A percentile compares a stretch with the other conserved stretches of the same genome.
These are phyloP conservation scores for Kalmusia sp. DNA, from an alignment of 2,329 filamentous ascomycete genomes.

Conservation along the genomic window DNA sequence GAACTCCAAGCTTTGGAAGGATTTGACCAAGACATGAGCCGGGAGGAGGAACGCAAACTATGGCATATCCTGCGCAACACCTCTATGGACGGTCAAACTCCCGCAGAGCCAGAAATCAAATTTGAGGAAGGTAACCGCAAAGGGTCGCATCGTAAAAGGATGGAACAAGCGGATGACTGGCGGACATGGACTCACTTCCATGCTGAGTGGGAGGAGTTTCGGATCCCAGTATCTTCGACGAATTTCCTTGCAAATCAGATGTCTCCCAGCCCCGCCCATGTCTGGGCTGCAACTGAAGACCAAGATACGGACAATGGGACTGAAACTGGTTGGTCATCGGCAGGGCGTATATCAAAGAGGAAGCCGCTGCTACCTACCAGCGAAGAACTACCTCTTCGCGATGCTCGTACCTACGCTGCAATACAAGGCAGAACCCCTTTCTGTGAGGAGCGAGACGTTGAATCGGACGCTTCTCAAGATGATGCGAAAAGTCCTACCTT, in stretches of 20 bases:
- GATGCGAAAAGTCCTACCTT: slow-evolving; percentile 4
- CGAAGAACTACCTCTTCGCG: slow-evolving; percentile 16
- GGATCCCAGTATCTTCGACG: slow-evolving; percentile 19
- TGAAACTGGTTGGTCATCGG: slow-evolving; percentile 3
- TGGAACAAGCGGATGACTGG: slow-evolving; percentile 55
- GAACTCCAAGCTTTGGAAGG: slow-evolving; percentile 41
- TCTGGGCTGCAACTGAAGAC: not conserved
- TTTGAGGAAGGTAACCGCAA: slow-evolving; percentile 29
- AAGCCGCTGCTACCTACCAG: not conserved
- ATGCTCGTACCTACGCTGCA: slow-evolving; percentile 16
- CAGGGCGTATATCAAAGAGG: not conserved
- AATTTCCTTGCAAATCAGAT: slow-evolving; percentile 31
- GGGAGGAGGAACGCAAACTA: slow-evolving; percentile 54
- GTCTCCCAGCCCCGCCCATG: not conserved
- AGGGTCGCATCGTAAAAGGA: slow-evolving; percentile 29
- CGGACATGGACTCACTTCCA: slow-evolving; percentile 54
- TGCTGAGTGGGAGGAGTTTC: slow-evolving; percentile 58
- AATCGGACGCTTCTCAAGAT: not conserved
- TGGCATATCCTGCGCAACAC: slow-evolving; percentile 51
- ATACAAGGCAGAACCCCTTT: slow-evolving; percentile 4
- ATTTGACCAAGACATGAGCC: slow-evolving; percentile 55
- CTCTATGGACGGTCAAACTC: slow-evolving; percentile 23
- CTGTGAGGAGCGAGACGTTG: not conserved
- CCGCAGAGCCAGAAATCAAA: slow-evolving; percentile 24
- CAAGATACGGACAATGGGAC: slow-evolving; percentile 4